Conservation (phyloP, 306 rosid genomes). For the Lablab purpureus region DNA sequence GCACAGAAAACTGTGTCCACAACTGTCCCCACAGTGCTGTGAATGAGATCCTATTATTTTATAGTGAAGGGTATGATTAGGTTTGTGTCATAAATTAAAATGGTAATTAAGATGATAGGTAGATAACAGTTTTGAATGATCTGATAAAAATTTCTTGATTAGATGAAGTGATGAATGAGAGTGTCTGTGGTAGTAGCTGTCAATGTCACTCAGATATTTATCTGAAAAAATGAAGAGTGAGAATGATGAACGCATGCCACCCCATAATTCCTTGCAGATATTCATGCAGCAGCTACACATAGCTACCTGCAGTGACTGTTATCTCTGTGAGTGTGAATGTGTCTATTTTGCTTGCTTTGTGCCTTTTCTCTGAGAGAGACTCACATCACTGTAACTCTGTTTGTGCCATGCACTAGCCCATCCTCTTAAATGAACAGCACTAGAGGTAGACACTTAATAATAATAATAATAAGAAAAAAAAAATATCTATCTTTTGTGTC, state of each 20-base stretch:
- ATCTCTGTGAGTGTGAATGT: neutral
- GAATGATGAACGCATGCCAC: conserved; percentile 47
- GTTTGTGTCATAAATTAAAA: too few species aligned
- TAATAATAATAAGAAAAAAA: neutral
- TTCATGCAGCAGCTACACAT: neutral
- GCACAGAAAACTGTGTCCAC: too few species aligned
- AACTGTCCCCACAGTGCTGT: too few species aligned
- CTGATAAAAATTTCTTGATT: too few species aligned
- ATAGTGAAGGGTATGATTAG: too few species aligned
- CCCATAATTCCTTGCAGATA: conserved; percentile 42
- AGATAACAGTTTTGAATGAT: too few species aligned
- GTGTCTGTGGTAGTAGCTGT: conserved; percentile 48
- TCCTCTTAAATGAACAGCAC: conserved; percentile 40
- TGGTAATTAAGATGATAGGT: too few species aligned
- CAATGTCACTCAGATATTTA: conserved; percentile 67
- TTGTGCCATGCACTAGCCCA: conserved; percentile 30
- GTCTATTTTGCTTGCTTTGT: neutral
- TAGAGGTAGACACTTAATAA: neutral
- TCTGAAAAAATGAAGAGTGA: conserved; percentile 38
- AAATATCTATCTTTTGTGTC: neutral
- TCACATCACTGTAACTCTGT: neutral
- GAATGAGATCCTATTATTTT: too few species aligned
- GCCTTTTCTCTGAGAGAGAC: conserved; percentile 43
- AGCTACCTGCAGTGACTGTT: conserved; percentile 2
- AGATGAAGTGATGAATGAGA: neutral